Conservation (phyloP, 257 asterid species). For the Sherardia arvensis region DNA sequence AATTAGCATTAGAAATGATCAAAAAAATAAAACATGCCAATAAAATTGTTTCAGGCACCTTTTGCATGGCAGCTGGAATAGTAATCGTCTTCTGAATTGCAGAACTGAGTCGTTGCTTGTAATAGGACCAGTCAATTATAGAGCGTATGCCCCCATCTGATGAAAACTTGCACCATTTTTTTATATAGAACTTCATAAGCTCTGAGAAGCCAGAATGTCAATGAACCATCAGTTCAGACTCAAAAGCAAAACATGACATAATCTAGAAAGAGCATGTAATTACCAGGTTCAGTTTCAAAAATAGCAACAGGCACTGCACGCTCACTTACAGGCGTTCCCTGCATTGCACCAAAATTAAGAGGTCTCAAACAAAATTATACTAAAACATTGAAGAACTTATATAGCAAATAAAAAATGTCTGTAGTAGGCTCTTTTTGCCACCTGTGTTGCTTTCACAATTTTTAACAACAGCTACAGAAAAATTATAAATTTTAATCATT, state of each 20-base stretch:
- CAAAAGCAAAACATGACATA: slow-evolving; percentile 14
- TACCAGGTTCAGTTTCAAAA: slow-evolving; percentile 90
- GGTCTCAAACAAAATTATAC: neutral
- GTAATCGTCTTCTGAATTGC: slow-evolving; percentile 90
- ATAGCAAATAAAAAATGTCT: neutral
- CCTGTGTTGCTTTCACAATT: no score
- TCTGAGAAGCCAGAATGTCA: slow-evolving; percentile 42
- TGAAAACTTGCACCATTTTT: slow-evolving; percentile 95
- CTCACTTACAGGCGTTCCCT: slow-evolving; percentile 98
- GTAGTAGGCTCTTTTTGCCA: no score
- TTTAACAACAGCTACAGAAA: no score
- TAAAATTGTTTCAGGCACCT: slow-evolving; percentile 36
- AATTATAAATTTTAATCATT: no score
- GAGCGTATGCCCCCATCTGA: slow-evolving; percentile 90
- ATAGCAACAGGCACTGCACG: slow-evolving; percentile 99
- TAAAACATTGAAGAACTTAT: neutral
- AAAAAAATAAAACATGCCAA: neutral
- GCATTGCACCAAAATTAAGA: slow-evolving; percentile 15
- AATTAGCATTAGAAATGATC: slow-evolving; percentile 20
- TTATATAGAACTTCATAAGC: slow-evolving; percentile 72
- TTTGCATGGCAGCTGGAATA: slow-evolving; percentile 99
- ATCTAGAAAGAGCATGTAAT: slow-evolving; percentile 9
- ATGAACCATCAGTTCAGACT: slow-evolving; percentile 19
- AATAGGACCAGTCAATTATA: slow-evolving; percentile 96
- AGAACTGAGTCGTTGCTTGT: slow-evolving; percentile 91